A percentile compares a stretch with the other conserved stretches of the same genome.
phyloP scores from a whole-genome alignment of 345 rosid species.

The Cardiospermum halicacabum region DNA sequence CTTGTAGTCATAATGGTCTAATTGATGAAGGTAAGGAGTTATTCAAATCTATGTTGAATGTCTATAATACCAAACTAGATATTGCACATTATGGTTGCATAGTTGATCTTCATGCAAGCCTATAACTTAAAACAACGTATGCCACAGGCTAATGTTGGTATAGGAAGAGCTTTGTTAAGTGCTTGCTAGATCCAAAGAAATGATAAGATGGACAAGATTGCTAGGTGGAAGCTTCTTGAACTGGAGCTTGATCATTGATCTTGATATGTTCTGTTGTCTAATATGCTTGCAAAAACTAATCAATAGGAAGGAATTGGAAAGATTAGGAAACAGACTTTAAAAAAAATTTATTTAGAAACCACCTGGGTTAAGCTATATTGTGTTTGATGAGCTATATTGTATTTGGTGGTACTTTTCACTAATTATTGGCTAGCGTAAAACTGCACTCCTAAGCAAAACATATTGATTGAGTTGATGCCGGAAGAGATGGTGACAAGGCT shows the following conservation, averaged over 20 bases:
- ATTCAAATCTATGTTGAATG: slow-evolving; percentile 39
- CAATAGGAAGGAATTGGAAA: slow-evolving; percentile 31
- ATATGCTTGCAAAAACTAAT: slow-evolving; percentile 28
- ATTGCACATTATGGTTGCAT: slow-evolving; percentile 60
- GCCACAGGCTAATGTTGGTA: slow-evolving; percentile 52
- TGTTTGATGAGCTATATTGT: too few relatives aligned
- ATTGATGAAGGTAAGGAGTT: slow-evolving; percentile 40
- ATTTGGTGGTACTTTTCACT: slow-evolving; percentile 30
- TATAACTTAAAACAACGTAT: slow-evolving; percentile 32
- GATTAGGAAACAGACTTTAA: slow-evolving; percentile 34
- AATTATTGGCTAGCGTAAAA: slow-evolving; percentile 25
- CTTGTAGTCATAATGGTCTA: slow-evolving; percentile 55
- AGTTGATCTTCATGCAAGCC: slow-evolving; percentile 65
- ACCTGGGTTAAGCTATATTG: slow-evolving; percentile 30
- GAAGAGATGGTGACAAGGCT: slow-evolving; percentile 27
- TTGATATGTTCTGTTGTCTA: slow-evolving; percentile 27
- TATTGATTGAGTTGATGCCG: slow-evolving; percentile 28
- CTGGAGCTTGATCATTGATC: slow-evolving; percentile 36
- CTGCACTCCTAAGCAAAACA: slow-evolving; percentile 18
- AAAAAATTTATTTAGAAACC: slow-evolving; percentile 30
- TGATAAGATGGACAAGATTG: slow-evolving; percentile 27
- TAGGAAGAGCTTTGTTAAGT: slow-evolving; percentile 40
- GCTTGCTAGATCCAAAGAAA: slow-evolving; percentile 34
- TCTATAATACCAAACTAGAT: slow-evolving; percentile 26
- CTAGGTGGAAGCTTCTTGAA: slow-evolving; percentile 20